Percentiles rank a stretch among this genome's conserved stretches.
These are phyloP conservation scores for Isabelozyma pseudorhagii DNA, from an alignment of 805 yeast species.

Conservation along the genomic window DNA sequence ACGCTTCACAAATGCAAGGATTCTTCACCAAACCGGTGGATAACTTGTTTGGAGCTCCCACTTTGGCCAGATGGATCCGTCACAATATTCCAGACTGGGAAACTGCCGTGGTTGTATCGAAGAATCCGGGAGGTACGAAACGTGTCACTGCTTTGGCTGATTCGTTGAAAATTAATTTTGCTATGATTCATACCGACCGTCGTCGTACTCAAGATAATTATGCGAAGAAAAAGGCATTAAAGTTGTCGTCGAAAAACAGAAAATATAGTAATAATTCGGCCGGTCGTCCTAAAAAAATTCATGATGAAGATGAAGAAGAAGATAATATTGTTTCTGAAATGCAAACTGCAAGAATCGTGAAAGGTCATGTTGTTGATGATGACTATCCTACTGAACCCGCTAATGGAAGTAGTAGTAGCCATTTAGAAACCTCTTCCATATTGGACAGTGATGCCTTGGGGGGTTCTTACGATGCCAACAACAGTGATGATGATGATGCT, in stretches of 20 bases:
- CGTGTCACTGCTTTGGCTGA: conserved; percentile 98
- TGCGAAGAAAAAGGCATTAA: conserved; percentile 44
- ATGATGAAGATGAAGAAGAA: conserved; percentile 59
- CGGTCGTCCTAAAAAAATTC: conserved; percentile 16
- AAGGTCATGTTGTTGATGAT: conserved; percentile 96
- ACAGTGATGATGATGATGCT: conserved; percentile 81
- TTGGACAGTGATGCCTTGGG: conserved; percentile 61
- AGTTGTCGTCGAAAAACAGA: conserved; percentile 28
- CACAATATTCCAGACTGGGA: conserved; percentile 83
- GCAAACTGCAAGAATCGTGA: conserved; percentile 93
- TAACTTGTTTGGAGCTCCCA: conserved; percentile 93
- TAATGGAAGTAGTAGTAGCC: conserved; percentile 3
- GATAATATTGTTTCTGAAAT: conserved; percentile 73
- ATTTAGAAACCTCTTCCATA: conserved; percentile 10
- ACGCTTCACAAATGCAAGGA: conserved; percentile 99
- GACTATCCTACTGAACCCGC: conserved; percentile 42
- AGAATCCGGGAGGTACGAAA: conserved; percentile 98
- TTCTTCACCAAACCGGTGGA: conserved; percentile 97
- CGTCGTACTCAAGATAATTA: conserved; percentile 77
- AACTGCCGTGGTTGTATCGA: conserved; percentile 94
- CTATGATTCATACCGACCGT: conserved; percentile 98
- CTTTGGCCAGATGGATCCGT: conserved; percentile 92
- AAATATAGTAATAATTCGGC: conserved; percentile 1
- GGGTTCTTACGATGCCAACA: conserved; percentile 70
- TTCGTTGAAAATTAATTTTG: conserved; percentile 90